phyloP scores from a whole-genome alignment of 2,329 filamentous ascomycete species.

The Pyricularia grisea region DNA sequence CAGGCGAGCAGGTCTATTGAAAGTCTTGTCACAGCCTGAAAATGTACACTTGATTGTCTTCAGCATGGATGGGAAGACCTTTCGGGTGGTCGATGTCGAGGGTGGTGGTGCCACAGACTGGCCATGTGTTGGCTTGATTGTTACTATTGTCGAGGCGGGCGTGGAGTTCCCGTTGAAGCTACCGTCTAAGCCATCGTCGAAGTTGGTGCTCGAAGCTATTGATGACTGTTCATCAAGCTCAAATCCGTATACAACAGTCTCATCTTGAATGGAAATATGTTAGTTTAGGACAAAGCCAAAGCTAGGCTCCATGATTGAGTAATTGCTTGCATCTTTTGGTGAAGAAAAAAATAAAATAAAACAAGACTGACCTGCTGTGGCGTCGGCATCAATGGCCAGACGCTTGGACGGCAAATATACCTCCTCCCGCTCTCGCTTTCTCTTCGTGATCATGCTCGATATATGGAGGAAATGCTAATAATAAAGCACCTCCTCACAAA shows the following conservation, averaged over 20 bases:
- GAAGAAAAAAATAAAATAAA: not conserved
- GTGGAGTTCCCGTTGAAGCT: not conserved
- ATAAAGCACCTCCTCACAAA: not conserved
- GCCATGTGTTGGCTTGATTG: not conserved
- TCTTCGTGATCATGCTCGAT: not conserved
- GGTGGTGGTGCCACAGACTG: not conserved
- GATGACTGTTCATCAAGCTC: not conserved
- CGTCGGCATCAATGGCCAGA: not conserved
- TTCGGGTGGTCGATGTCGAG: slow-evolving; percentile 22
- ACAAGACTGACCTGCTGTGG: not conserved
- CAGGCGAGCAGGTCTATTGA: slow-evolving; percentile 77
- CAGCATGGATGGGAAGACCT: slow-evolving; percentile 52
- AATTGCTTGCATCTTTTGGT: not conserved
- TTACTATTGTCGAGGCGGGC: not conserved
- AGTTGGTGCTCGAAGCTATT: not conserved
- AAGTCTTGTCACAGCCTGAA: slow-evolving; percentile 68
- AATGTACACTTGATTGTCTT: slow-evolving; percentile 73
- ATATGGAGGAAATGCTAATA: not conserved
- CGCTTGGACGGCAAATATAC: not conserved
- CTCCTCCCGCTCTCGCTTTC: not conserved
- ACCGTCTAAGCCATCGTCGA: not conserved
- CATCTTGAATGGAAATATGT: not conserved
- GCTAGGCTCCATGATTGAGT: too few species aligned
- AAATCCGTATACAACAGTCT: not conserved
- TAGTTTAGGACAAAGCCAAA: not conserved